Evolutionary conservation across 768 basidiomycete genomes (phyloP), one percentile per base, ranked within the genome.

Genomic region (Lactarius akahatsu): DNA sequence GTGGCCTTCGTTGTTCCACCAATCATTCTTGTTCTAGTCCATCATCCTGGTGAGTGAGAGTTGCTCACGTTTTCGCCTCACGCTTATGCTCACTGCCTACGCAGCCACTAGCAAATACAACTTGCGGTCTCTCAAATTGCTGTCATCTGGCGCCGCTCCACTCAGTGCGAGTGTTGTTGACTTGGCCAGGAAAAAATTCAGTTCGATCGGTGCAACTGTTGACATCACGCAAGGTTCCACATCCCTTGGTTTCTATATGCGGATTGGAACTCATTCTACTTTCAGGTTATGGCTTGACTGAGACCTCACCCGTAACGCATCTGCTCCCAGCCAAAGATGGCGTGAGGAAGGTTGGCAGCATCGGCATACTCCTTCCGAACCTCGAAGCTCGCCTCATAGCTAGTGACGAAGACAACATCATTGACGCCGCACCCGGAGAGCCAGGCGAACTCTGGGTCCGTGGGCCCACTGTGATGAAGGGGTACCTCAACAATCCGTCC

Each of bases 381-480:
- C 81, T 94, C 38, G 85, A 94, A 73, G 87, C 89, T 2, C 82
- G 89, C 7, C 74, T 97, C 10, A 84, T 95, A 8, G 79, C 83
- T 5, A 84, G 87, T 63, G 86, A 85, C 2, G 86, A 84, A 0
- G 83, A 82, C 30, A 82, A 83, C 41, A 79, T 83, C 11, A 80
- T 77, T 13, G 72, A 87, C 23, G 84, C 83, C 2, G 73, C 75
- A 10, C 77, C 78, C 52, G 87, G 87, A 0, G 79, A 87, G 62
- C 78, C 84, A 0, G 93, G 94, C 18, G 94, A 96, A 75, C 74
- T 96, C 20, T 95, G 92, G 91, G 62, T 95, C 3, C 82, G 86
- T 57, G 92, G 93, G 0, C 87, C 89, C 5, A 84, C 79, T 1
- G 79, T 95, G 45, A 94, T 94, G 91, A 94, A 92, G 80, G 91